Evolutionary conservation across 441 rosid genomes (phyloP).

Genomic region (Syzygium malaccense): DNA sequence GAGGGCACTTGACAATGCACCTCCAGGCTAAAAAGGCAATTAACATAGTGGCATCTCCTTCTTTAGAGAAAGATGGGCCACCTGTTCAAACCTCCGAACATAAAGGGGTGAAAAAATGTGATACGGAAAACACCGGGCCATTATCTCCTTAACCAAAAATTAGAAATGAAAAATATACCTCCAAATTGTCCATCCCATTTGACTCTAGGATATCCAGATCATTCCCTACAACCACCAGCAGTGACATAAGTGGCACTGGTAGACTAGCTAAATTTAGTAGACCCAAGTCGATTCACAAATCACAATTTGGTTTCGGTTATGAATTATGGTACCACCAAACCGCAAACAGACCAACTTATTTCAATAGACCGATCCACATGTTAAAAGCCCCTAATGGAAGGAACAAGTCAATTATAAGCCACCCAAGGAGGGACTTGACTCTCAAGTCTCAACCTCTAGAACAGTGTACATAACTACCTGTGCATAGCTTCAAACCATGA

Average conservation of each 20-base stretch:
- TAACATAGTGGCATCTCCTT: background rate
- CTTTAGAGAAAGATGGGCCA: background rate
- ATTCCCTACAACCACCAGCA: background rate
- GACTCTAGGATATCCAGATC: background rate
- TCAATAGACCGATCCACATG: background rate
- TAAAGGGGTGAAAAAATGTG: background rate
- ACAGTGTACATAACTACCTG: background rate
- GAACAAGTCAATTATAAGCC: background rate
- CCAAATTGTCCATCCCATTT: background rate
- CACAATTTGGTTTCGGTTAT: background rate
- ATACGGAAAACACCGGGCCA: background rate
- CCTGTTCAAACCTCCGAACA: background rate
- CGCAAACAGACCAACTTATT: background rate
- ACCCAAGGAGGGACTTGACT: background rate
- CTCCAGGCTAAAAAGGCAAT: background rate
- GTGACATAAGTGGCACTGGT: background rate
- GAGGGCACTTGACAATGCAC: background rate
- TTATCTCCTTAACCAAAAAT: background rate
- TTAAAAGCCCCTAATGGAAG: background rate
- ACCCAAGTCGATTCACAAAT: background rate
- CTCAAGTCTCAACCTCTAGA: background rate
- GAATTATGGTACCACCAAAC: background rate
- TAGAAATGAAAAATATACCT: background rate
- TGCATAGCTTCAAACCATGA: background rate
- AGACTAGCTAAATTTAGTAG: background rate